phyloP scores from a whole-genome alignment of 495 filamentous ascomycete genomes.

The Endocarpon pusillum region DNA sequence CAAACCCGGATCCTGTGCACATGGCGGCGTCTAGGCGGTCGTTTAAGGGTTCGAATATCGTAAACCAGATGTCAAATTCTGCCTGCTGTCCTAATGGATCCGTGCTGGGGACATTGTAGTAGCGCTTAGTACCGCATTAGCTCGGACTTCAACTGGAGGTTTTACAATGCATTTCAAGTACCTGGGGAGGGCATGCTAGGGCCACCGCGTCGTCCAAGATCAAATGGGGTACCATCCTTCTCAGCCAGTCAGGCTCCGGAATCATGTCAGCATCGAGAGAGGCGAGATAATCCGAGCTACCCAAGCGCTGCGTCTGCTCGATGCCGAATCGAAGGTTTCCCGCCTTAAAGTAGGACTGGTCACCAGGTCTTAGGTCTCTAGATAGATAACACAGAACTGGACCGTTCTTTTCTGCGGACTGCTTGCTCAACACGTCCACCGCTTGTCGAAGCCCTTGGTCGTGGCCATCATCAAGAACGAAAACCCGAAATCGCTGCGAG shows the following conservation, averaged over 20 bases:
- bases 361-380: slow-evolving; percentile 27
- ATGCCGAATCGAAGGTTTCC: slow-evolving; percentile 36
- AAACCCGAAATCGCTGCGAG: slow-evolving; percentile 26
- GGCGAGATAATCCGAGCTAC: slow-evolving; percentile 29
- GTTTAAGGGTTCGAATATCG: slow-evolving; percentile 34
- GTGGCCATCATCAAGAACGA: slow-evolving; percentile 34
- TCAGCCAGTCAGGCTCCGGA: slow-evolving; percentile 34
- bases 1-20: slow-evolving; percentile 37
- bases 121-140: slow-evolving; percentile 13
- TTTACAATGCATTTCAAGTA: slow-evolving; percentile 4
- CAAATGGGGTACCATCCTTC: slow-evolving; percentile 30
- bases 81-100: slow-evolving; percentile 33
- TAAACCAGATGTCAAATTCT: slow-evolving; percentile 22
- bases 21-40: slow-evolving; percentile 29
- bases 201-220: slow-evolving; percentile 28
- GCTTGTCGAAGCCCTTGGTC: slow-evolving; percentile 18
- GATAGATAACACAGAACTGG: slow-evolving; percentile 31
- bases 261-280: slow-evolving; percentile 42
- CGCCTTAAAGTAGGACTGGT: slow-evolving; percentile 36
- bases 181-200: slow-evolving; percentile 33
- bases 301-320: slow-evolving; percentile 18
- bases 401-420: slow-evolving; percentile 10
- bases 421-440: slow-evolving; percentile 11
- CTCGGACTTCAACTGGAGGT: background rate
- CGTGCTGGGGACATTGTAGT: slow-evolving; percentile 34